Evolutionary conservation across 2,329 filamentous ascomycete genomes (phyloP), one percentile per base, ranked within the genome.

Genomic region (Geosmithia morbida): DNA sequence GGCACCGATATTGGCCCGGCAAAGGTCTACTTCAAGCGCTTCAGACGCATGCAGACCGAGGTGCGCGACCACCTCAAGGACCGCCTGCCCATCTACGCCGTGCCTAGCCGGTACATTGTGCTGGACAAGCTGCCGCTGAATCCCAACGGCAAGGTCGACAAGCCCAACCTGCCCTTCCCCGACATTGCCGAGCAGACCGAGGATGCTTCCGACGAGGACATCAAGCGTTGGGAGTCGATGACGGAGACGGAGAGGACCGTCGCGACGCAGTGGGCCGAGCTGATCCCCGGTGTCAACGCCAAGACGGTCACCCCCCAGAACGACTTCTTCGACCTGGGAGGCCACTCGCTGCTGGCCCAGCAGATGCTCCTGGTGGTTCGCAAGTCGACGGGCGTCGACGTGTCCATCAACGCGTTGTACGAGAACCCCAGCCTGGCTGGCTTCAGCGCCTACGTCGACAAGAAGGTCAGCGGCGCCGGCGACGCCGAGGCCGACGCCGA

Each of bases 61-160:
- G 59, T 76, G 6, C 67, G 82, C 54, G 78, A 86, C 39, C 74
- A 85, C 54, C 70, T 94, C 49, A 83, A 83, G 62, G 74, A 74
- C 53, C 81, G 83, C 51, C 47, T 64, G 18, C 61, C 64, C 2
- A 51, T 48, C 20, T 57, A 68, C 46, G 57, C 60, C 1, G 59
- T 67, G 3, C 65, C 64, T 3, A 58, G 57, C 10, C 54, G 52
- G 33, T 64, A 56, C 44, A 64, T 67, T 44, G 47, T 59, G 10
- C 52, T 66, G n/a, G 33, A 57, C 16, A 62, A 69, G 71, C 13
- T 90, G 88, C 62, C 63, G 16, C 74, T 89, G 80, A 40, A 86
- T 58, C 83, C 84, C 16, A 87, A 87, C 54, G 83, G 85, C 54
- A 90, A 90, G 65, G 77, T 89, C 45, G 86, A 92, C 63, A 82